Base-by-base conservation (phyloP, 176 grass and related monocot species). In the Oryza australiensis region DNA sequence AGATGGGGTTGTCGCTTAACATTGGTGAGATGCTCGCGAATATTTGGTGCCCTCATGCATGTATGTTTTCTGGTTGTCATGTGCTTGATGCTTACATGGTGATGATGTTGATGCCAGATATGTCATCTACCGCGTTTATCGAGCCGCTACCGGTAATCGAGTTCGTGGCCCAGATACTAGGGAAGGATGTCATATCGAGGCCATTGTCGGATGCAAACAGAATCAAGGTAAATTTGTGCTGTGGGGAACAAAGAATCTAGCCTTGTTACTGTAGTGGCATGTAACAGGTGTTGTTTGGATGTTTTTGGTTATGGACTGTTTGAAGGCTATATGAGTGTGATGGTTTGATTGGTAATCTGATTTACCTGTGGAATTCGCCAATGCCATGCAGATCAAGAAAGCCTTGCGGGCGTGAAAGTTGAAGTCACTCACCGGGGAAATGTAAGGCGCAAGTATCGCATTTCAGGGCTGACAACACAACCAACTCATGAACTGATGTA, bases 361-460 rank as follows among this genome's bases (percentile, higher is more conserved):
- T 41, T 28, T 83, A 2, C 7, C 8, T 29, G 18, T 77, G 35
- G 60, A 71, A 82, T 38, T 51, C 38, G 15, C 30, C 55, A 60
- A 73, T 93, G 41, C 49, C 65, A 75, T 87, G 18, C 91, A 99
- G 97, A 94, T 99, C 63, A 99, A 99, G 83, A 99, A 91, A 63
- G 93, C 93, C 53, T 55, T 99, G 65, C 86, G 97, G 97, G 97
- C 0, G 93, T 99, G 41, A 99, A 99, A 92, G 93, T 99, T 45
- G 97, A 99, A 75, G 97, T 99, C 76, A 99, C 97, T 89, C 97
- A 99, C 75, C 85, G 97, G 66, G 97, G 89, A 85, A 96, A 94
- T 83, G 97, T 99, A 75, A 89, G 97, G 83, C 89, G 97, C 29
- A 99, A 99, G 78, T 99, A 99, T 64, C 93, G 97, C 62, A 95